These are phyloP conservation scores for Galerina sulciceps DNA, from an alignment of 768 basidiomycete species.

Conservation along the genomic window DNA sequence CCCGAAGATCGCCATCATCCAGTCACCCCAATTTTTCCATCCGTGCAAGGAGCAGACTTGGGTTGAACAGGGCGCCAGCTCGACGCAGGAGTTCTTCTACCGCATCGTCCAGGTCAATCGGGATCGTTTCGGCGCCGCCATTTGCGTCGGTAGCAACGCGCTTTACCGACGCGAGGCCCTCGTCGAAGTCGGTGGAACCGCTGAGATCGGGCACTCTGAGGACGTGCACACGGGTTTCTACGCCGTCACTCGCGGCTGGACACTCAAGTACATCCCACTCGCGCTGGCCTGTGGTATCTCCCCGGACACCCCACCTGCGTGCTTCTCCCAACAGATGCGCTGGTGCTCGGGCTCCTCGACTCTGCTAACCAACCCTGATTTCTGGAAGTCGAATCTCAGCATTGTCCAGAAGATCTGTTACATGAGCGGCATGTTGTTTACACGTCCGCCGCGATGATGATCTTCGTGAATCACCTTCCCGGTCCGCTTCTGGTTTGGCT, in stretches of 20 bases:
- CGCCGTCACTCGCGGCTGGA: conserved; percentile 28
- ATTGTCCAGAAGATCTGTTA: conserved; percentile 31
- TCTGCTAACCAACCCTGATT: conserved; percentile 27
- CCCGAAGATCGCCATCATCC: conserved; percentile 28
- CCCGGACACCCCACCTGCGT: conserved; percentile 29
- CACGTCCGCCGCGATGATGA: conserved; percentile 26
- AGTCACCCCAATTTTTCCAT: conserved; percentile 33
- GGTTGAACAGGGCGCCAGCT: conserved; percentile 32
- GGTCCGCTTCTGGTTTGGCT: conserved; percentile 27
- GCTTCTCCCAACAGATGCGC: conserved; percentile 34
- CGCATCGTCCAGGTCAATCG: conserved; percentile 32
- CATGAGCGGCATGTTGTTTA: conserved; percentile 32
- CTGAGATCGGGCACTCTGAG: conserved; percentile 30
- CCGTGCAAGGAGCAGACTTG: conserved; percentile 26
- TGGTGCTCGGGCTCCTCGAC: conserved; percentile 32
- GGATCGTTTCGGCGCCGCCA: conserved; percentile 29
- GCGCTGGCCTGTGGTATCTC: conserved; percentile 31
- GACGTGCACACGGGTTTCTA: conserved; percentile 34
- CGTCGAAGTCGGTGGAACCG: conserved; percentile 27
- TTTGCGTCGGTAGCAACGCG: conserved; percentile 32
- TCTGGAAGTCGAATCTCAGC: conserved; percentile 29
- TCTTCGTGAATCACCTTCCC: conserved; percentile 25
- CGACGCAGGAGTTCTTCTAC: conserved; percentile 29
- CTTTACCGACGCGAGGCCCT: conserved; percentile 30
- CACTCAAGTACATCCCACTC: conserved; percentile 30